These are phyloP conservation scores for Starmerella etchellsii DNA, from an alignment of 805 yeast species.

Conservation along the genomic window DNA sequence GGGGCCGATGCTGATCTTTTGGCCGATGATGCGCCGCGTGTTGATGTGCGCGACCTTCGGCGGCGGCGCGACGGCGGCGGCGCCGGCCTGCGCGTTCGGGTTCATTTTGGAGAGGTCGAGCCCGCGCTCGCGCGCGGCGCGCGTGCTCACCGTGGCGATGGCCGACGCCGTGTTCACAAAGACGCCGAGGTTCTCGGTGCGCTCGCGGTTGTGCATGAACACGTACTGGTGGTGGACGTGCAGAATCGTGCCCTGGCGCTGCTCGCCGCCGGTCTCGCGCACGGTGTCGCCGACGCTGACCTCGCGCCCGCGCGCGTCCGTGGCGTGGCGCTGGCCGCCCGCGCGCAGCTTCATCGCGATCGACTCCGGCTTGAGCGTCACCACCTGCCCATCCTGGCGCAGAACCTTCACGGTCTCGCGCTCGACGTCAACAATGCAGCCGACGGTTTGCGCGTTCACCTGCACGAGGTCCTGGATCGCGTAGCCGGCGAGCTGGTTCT, in stretches of 20 bases:
- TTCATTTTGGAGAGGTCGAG: constrained; percentile 77
- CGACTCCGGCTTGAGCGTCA: constrained; percentile 64
- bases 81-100: constrained; percentile 38
- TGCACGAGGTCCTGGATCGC: constrained; percentile 84
- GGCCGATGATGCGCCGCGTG: constrained; percentile 43
- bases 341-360: constrained; percentile 57
- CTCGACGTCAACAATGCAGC: constrained; percentile 81
- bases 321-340: constrained; percentile 59
- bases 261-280: constrained; percentile 70
- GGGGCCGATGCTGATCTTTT: constrained; percentile 71
- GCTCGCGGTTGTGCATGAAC: constrained; percentile 68
- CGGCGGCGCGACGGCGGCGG: constrained; percentile 39
- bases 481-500: constrained; percentile 62
- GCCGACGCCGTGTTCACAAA: constrained; percentile 66
- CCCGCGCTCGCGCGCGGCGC: constrained; percentile 54
- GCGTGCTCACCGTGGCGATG: constrained; percentile 73
- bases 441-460: constrained; percentile 72
- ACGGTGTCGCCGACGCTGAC: constrained; percentile 85
- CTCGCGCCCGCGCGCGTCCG: constrained; percentile 75
- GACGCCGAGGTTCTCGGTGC: constrained; percentile 78
- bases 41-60: constrained; percentile 17
- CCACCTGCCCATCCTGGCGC: constrained; percentile 65
- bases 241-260: constrained; percentile 75
- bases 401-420: constrained; percentile 72
- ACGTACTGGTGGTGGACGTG: constrained; percentile 73